Evolutionary conservation across 768 basidiomycete species (phyloP).

Genomic region (Serendipita sp.): DNA sequence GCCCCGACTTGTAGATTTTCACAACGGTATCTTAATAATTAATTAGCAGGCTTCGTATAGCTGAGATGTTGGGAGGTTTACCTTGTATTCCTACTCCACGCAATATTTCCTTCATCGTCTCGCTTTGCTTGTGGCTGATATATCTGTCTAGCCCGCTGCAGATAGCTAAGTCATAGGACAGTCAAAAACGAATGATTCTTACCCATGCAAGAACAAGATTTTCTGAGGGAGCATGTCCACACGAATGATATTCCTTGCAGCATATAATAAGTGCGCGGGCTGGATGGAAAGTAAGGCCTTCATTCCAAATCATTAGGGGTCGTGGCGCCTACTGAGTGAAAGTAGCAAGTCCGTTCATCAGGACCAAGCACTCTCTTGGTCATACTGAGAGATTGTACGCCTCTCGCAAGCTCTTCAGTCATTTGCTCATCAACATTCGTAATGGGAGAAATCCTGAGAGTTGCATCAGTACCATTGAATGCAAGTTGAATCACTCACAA

Average conservation of each 20-base stretch:
- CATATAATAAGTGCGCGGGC: conserved; percentile 15
- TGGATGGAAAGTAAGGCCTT: neutral
- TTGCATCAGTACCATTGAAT: neutral
- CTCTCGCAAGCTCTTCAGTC: conserved; percentile 10
- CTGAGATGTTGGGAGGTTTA: conserved; percentile 5
- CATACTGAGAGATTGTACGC: conserved; percentile 13
- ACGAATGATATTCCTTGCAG: conserved; percentile 14
- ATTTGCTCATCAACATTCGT: conserved; percentile 15
- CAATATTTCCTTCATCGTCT: conserved; percentile 15
- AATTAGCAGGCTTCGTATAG: neutral
- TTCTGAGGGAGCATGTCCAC: conserved; percentile 12
- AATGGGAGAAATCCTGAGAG: neutral
- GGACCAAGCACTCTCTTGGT: conserved; percentile 13
- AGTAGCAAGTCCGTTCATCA: conserved; percentile 12
- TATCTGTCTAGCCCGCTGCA: conserved; percentile 14
- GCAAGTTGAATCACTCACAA: conserved; percentile 10
- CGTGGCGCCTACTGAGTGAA: conserved; percentile 12
- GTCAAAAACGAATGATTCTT: neutral
- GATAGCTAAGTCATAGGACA: neutral
- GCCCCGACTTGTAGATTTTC: conserved; percentile 12
- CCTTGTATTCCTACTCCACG: conserved; percentile 13
- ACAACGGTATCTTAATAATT: neutral
- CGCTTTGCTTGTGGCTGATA: conserved; percentile 13
- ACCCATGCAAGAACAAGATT: conserved; percentile 15
- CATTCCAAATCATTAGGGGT: neutral